Conservation (phyloP, 1,284 basidiomycete species). For the Rhodofomes roseus region DNA sequence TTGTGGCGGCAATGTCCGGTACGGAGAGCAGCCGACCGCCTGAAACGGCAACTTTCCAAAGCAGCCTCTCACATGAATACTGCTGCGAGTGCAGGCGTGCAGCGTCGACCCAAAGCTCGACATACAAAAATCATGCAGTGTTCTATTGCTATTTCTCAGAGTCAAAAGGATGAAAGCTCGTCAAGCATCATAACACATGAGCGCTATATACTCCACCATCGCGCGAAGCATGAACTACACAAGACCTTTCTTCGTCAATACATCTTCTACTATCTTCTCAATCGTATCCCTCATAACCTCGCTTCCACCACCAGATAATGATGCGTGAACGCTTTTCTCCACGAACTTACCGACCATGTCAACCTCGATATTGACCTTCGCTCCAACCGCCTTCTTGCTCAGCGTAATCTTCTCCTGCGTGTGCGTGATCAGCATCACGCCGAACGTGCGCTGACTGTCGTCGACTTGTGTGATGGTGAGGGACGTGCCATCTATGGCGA, state of each 20-base stretch:
- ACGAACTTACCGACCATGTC: slow-evolving; percentile 92
- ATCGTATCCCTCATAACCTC: slow-evolving; percentile 58
- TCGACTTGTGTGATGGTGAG: slow-evolving; percentile 87
- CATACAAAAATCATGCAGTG: neutral
- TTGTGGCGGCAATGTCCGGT: neutral
- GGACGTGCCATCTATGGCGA: slow-evolving; percentile 93
- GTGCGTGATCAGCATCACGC: slow-evolving; percentile 94
- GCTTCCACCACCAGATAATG: slow-evolving; percentile 59
- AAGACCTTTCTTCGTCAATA: slow-evolving; percentile 51
- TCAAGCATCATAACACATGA: too few relatives aligned
- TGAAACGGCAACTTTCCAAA: neutral
- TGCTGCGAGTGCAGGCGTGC: neutral
- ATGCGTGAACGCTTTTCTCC: slow-evolving; percentile 74
- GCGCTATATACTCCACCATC: too few relatives aligned
- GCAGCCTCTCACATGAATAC: neutral
- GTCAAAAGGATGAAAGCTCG: too few relatives aligned
- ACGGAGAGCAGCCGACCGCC: neutral
- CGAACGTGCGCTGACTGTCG: slow-evolving; percentile 70
- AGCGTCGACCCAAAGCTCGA: too few relatives aligned
- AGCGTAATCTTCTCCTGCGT: slow-evolving; percentile 90
- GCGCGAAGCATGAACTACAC: too few relatives aligned
- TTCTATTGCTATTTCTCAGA: too few relatives aligned
- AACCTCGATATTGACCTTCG: slow-evolving; percentile 91
- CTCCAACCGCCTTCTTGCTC: slow-evolving; percentile 70
- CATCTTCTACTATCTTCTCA: slow-evolving; percentile 69